These are phyloP conservation scores for Pholiota adiposa DNA, from an alignment of 1,284 basidiomycete genomes.

Conservation along the genomic window DNA sequence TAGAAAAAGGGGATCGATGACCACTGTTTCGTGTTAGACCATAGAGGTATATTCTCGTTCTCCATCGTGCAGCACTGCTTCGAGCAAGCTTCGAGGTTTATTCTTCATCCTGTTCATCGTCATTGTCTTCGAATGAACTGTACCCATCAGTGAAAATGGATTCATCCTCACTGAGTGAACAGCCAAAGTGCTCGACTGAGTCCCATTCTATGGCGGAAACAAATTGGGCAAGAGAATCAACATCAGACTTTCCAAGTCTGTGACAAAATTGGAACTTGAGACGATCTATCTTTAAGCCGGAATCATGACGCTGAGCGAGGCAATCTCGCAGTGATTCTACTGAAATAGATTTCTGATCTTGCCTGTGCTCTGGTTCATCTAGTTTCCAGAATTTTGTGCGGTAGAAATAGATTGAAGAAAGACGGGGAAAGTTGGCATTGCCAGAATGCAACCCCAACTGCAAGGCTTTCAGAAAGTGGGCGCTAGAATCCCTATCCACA, in stretches of 20 bases:
- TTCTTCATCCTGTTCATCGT: background rate
- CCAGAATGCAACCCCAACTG: background rate
- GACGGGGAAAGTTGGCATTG: background rate
- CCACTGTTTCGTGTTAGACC: too few relatives aligned
- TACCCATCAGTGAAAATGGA: too few relatives aligned
- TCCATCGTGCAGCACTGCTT: background rate
- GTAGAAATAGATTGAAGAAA: background rate
- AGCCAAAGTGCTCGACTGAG: background rate
- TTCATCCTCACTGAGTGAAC: background rate
- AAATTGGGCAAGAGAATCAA: slow-evolving; percentile 26
- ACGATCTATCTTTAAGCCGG: slow-evolving; percentile 30
- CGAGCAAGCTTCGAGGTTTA: background rate
- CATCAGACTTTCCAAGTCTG: slow-evolving; percentile 20
- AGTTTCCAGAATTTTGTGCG: background rate
- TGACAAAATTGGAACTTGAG: slow-evolving; percentile 30
- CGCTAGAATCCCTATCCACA: background rate
- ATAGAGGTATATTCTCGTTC: background rate
- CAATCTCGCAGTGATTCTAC: background rate
- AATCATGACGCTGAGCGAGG: slow-evolving; percentile 30
- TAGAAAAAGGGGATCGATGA: too few relatives aligned
- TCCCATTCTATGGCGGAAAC: slow-evolving; percentile 28
- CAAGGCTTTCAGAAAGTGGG: background rate
- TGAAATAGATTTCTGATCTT: background rate
- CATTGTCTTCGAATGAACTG: too few relatives aligned
- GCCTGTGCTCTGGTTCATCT: background rate